A percentile compares a stretch with the other conserved stretches of the same genome.
phyloP scores from a whole-genome alignment of 495 filamentous ascomycete species.

The Hapsidospora chrysogenum region DNA sequence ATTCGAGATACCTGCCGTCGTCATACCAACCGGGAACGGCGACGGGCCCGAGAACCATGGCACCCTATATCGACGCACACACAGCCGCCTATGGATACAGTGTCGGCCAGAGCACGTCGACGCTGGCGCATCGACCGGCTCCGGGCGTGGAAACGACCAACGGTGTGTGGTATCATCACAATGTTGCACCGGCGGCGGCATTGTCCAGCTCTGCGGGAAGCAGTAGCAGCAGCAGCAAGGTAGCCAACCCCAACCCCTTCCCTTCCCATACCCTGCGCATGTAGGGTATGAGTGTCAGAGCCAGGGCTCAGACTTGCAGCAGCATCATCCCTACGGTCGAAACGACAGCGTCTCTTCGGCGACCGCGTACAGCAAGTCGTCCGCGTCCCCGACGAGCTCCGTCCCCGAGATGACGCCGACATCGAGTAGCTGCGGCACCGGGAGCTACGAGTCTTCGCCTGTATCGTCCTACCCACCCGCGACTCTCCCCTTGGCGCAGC shows the following conservation, averaged over 20 bases:
- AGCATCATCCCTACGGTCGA: not conserved
- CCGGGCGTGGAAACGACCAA: not conserved
- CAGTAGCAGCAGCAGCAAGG: too few species aligned
- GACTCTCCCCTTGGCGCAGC: not conserved
- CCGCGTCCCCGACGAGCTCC: not conserved
- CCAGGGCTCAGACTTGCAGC: not conserved
- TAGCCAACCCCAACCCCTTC: not conserved
- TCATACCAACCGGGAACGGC: not conserved
- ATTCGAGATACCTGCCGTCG: not conserved
- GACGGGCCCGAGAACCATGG: not conserved
- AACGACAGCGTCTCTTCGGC: conserved; percentile 1
- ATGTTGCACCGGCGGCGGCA: not conserved
- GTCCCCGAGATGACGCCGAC: not conserved
- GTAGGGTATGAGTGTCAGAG: too few species aligned
- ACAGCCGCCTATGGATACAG: not conserved
- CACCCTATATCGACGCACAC: not conserved
- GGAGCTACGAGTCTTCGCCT: not conserved
- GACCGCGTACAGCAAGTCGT: conserved; percentile 1
- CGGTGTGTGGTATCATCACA: not conserved
- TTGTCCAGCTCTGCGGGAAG: not conserved
- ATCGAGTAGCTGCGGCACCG: not conserved
- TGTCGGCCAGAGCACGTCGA: not conserved
- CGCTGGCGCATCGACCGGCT: not conserved
- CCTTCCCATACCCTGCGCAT: not conserved
- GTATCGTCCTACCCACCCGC: not conserved